phyloP scores from a whole-genome alignment of 768 basidiomycete species.

The Pluteus cervinus region DNA sequence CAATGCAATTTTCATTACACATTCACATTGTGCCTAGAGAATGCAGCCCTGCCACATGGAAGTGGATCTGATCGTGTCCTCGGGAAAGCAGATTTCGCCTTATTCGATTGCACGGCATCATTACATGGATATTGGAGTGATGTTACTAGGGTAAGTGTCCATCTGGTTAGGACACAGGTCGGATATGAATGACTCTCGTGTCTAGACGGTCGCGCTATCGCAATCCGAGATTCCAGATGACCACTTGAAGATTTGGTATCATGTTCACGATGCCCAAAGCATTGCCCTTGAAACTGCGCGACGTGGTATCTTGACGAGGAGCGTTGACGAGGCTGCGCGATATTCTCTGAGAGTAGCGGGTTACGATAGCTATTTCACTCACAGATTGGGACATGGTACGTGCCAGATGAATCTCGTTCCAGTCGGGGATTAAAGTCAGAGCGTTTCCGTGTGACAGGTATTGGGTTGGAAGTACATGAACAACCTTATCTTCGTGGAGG shows the following conservation, averaged over 20 bases:
- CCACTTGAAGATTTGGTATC: slow-evolving; percentile 56
- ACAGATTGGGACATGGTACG: slow-evolving; percentile 74
- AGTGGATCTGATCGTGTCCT: slow-evolving; percentile 64
- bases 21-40: slow-evolving; percentile 39
- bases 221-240: slow-evolving; percentile 46
- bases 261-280: slow-evolving; percentile 59
- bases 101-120: slow-evolving; percentile 70
- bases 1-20: slow-evolving; percentile 3
- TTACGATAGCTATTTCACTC: slow-evolving; percentile 64
- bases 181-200: not conserved
- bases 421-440: no score
- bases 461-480: slow-evolving; percentile 82
- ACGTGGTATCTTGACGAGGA: slow-evolving; percentile 42
- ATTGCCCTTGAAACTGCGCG: slow-evolving; percentile 42
- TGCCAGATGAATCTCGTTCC: no score
- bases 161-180: slow-evolving; percentile 10
- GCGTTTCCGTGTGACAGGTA: slow-evolving; percentile 44
- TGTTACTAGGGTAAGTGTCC: slow-evolving; percentile 59
- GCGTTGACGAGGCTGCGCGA: slow-evolving; percentile 62
- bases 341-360: slow-evolving; percentile 33
- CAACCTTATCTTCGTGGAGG: slow-evolving; percentile 75
- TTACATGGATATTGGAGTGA: slow-evolving; percentile 76
- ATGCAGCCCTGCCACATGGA: slow-evolving; percentile 85
- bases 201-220: slow-evolving; percentile 65
- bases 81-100: slow-evolving; percentile 50